Percentiles rank a stretch among this genome's conserved stretches.
phyloP scores from a whole-genome alignment of 345 rosid genomes.

The Corchorus capsularis region DNA sequence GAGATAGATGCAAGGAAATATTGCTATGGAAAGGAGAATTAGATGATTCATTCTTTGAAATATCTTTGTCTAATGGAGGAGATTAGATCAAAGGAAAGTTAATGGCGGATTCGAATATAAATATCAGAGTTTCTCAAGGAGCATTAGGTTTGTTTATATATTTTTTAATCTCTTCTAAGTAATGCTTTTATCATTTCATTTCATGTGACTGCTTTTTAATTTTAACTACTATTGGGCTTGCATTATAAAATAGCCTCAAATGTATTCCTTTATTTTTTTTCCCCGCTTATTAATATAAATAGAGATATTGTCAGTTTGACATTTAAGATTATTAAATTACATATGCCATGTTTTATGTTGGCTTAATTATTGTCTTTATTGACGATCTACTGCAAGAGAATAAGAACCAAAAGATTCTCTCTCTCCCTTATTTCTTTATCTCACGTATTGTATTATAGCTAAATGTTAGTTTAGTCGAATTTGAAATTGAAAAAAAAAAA shows the following conservation, averaged over 20 bases:
- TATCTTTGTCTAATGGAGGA: neutral
- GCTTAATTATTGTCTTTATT: no score
- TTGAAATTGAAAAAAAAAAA: no score
- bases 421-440: no score
- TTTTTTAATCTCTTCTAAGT: neutral
- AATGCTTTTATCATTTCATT: neutral
- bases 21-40: conserved; percentile 26
- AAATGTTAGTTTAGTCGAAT: no score
- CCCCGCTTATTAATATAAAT: no score
- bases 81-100: neutral
- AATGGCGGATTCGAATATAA: neutral
- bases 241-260: neutral
- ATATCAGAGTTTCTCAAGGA: neutral
- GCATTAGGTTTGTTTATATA: neutral
- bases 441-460: no score
- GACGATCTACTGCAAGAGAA: no score
- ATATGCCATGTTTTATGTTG: no score
- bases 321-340: no score
- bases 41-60: conserved; percentile 13
- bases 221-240: neutral
- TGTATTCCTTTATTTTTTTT: no score
- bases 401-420: no score
- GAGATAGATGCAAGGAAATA: conserved; percentile 28
- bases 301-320: no score
- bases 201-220: neutral